phyloP scores from a whole-genome alignment of 2,329 filamentous ascomycete genomes.

The Claviceps africana region DNA sequence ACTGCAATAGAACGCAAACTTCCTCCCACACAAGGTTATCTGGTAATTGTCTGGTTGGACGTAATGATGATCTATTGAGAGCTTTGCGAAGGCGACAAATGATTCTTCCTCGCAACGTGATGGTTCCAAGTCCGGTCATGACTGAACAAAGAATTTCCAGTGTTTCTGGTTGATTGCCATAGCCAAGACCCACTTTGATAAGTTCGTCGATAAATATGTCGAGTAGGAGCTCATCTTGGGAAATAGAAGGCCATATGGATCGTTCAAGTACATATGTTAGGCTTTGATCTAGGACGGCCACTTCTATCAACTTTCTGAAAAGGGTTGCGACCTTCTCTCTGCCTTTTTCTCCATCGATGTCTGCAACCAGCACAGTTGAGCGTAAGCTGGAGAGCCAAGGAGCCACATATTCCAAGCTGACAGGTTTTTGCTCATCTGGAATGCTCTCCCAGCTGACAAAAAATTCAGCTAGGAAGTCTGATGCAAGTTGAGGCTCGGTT shows the following conservation, averaged over 20 bases:
- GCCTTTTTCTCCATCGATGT: slow-evolving; percentile 50
- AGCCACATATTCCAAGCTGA: slow-evolving; percentile 56
- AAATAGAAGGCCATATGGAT: slow-evolving; percentile 50
- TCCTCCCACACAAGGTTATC: slow-evolving; percentile 59
- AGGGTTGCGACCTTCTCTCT: slow-evolving; percentile 49
- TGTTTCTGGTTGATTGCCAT: slow-evolving; percentile 43
- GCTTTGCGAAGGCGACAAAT: slow-evolving; percentile 52
- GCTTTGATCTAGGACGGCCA: slow-evolving; percentile 45
- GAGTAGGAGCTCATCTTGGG: slow-evolving; percentile 48
- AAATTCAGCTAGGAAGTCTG: slow-evolving; percentile 59
- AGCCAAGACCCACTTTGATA: slow-evolving; percentile 45
- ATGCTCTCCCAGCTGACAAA: slow-evolving; percentile 61
- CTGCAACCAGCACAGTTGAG: slow-evolving; percentile 42
- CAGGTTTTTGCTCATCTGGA: slow-evolving; percentile 49
- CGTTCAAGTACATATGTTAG: slow-evolving; percentile 49
- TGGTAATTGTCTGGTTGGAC: slow-evolving; percentile 49
- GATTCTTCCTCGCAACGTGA: slow-evolving; percentile 51
- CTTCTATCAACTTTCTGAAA: slow-evolving; percentile 53
- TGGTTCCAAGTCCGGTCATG: slow-evolving; percentile 47
- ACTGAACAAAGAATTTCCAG: slow-evolving; percentile 49
- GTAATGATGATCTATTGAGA: slow-evolving; percentile 50
- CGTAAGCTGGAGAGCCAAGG: slow-evolving; percentile 53
- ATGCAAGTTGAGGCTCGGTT: slow-evolving; percentile 52
- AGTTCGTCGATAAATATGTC: slow-evolving; percentile 57
- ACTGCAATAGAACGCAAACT: slow-evolving; percentile 51